Evolutionary conservation across 352 stramenopile genomes (phyloP), one percentile per base, ranked within the genome.

Genomic region (Globisporangium canariense): DNA sequence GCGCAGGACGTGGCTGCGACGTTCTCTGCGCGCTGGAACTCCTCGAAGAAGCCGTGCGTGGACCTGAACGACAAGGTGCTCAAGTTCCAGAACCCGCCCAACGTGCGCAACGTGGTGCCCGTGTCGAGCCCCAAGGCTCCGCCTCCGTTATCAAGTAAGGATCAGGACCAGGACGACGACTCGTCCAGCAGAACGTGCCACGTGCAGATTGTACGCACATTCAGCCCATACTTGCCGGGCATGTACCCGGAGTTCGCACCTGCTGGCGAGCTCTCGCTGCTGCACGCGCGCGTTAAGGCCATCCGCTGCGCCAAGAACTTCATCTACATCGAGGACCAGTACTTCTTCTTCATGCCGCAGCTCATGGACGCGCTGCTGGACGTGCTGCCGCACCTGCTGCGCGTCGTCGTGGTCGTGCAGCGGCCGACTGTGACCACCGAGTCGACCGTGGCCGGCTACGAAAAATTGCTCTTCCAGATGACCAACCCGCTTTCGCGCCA

Each of bases 321-420:
- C 66, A 75, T 90, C 20, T 89, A 80, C 59, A 78, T 90, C 60
- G 76, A 89, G 58, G 81, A 90, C 53, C 77, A 90, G 68, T 89
- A 90, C 68, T 90, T 90, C 49, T 81, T 88, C 58, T 61, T 78
- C 30, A 75, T 90, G 51, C 76, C 79, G n/a, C 70, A 88, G 64
- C 66, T 90, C 4, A 60, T 86, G 60, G 67, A 81, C 0, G 77
- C 73, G 25, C 72, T 90, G 4, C 22, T 76, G 47, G 60, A 71
- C 1, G 75, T 76, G 46, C 70, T 86, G 20, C 78, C 75, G 0
- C 72, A 71, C 8, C 69, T 84, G 3, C 71, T 81, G 28, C 74
- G 76, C 5, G 66, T 90, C 18, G 77, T 86, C 52, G 73, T 90
- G 40, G 70, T 90, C 32, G 71, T 86, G 34, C 75, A 85, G 64